phyloP scores from a whole-genome alignment of 768 basidiomycete species.

The Hygrophoropsis aurantiaca region DNA sequence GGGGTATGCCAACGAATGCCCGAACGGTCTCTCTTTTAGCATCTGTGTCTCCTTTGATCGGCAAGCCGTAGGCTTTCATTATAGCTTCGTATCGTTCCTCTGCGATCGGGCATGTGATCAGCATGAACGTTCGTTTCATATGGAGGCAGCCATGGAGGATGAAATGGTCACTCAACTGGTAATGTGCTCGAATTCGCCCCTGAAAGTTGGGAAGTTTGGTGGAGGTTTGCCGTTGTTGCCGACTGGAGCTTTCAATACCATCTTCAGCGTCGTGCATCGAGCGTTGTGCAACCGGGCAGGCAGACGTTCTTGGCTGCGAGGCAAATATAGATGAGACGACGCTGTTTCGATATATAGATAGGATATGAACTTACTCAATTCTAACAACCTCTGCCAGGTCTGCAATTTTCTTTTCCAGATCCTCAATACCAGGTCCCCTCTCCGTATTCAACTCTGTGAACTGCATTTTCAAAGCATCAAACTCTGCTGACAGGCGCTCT shows the following conservation, averaged over 20 bases:
- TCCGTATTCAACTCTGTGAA: conserved; percentile 14
- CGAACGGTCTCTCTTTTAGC: conserved; percentile 40
- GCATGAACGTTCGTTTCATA: background rate
- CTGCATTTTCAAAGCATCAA: conserved; percentile 27
- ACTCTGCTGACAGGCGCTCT: conserved; percentile 28
- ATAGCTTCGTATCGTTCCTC: conserved; percentile 43
- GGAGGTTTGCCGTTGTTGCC: conserved; percentile 35
- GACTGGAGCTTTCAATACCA: conserved; percentile 26
- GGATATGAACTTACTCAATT: conserved; percentile 28
- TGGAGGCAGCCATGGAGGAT: background rate
- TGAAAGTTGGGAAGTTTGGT: conserved; percentile 34
- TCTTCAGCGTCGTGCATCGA: conserved; percentile 31
- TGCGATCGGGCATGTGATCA: conserved; percentile 10
- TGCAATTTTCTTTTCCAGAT: conserved; percentile 36
- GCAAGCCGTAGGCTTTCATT: conserved; percentile 32
- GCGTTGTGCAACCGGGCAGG: conserved; percentile 37
- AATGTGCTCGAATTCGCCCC: conserved; percentile 47
- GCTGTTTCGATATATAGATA: background rate
- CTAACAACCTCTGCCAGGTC: conserved; percentile 28
- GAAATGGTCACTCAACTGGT: conserved; percentile 29
- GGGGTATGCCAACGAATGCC: conserved; percentile 35
- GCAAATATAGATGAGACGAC: background rate
- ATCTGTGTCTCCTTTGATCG: conserved; percentile 38
- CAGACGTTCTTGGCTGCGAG: conserved; percentile 36
- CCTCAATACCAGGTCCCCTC: conserved; percentile 23